Percentiles rank a stretch among this genome's conserved stretches.
Evolutionary conservation across 441 rosid species (phyloP).

Genomic region (Flueggea neowawraea): DNA sequence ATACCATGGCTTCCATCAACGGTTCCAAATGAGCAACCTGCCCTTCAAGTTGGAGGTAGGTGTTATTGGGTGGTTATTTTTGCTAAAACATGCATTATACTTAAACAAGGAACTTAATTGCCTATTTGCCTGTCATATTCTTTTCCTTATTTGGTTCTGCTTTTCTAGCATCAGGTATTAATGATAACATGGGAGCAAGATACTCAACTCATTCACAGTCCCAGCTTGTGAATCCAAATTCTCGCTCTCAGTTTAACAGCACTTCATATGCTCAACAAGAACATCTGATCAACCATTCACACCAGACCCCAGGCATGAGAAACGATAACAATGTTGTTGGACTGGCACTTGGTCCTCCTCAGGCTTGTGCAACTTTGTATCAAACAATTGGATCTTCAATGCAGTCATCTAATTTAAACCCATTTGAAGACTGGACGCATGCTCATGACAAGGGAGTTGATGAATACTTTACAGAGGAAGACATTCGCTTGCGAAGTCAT

Average conservation of each 20-base stretch:
- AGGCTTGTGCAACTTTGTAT: constrained; percentile 48
- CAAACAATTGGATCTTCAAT: constrained; percentile 45
- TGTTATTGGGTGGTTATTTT: background rate
- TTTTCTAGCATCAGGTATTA: constrained; percentile 45
- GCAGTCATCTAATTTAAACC: constrained; percentile 50
- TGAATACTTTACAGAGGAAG: constrained; percentile 88
- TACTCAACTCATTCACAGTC: constrained; percentile 54
- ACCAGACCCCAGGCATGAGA: constrained; percentile 40
- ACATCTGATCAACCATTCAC: constrained; percentile 47
- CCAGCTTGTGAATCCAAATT: constrained; percentile 52
- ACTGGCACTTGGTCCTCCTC: constrained; percentile 81
- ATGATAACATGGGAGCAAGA: constrained; percentile 43
- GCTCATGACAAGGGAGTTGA: constrained; percentile 70
- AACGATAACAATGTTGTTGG: constrained; percentile 46
- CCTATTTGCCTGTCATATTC: background rate
- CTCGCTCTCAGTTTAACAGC: constrained; percentile 44
- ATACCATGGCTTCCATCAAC: constrained; percentile 45
- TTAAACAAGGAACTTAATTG: background rate
- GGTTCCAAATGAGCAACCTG: constrained; percentile 51
- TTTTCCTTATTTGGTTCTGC: background rate
- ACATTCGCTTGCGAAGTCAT: constrained; percentile 78
- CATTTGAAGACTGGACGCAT: constrained; percentile 83
- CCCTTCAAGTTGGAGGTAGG: constrained; percentile 65
- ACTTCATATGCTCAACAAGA: constrained; percentile 36
- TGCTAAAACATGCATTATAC: background rate